phyloP scores from a whole-genome alignment of 495 filamentous ascomycete species.

The Staphylotrichum tortipilum region DNA sequence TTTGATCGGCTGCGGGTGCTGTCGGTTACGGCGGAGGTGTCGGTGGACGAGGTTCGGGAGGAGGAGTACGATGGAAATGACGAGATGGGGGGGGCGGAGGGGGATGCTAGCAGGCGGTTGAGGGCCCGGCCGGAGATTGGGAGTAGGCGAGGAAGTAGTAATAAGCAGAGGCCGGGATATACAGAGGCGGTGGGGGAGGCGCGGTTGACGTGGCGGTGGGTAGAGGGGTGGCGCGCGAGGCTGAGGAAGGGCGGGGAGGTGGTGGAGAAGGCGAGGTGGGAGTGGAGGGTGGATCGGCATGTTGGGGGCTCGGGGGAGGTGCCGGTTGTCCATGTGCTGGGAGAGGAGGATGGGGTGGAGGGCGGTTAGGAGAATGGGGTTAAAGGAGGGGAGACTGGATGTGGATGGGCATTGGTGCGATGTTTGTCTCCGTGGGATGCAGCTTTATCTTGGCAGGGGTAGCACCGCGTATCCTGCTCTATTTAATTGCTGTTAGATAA shows the following conservation, averaged over 20 bases:
- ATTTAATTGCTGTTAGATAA: no score
- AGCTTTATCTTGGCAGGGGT: no score
- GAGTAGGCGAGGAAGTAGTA: not conserved
- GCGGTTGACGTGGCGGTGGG: constrained; percentile 16
- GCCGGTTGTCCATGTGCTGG: constrained; percentile 1
- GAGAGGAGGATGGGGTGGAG: not conserved
- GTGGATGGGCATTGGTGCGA: no score
- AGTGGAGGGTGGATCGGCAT: constrained; percentile 10
- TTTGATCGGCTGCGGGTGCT: constrained; percentile 12
- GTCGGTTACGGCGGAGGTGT: constrained; percentile 3
- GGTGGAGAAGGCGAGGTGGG: constrained; percentile 15
- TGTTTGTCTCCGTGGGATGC: no score
- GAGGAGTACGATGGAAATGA: not conserved
- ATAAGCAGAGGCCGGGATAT: not conserved
- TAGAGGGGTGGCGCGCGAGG: constrained; percentile 19
- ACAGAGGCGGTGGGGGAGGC: constrained; percentile 2
- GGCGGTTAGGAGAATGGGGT: not conserved
- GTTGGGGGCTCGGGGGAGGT: not conserved
- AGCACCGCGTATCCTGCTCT: no score
- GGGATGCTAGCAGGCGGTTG: not conserved
- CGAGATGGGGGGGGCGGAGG: not conserved
- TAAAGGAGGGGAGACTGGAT: not conserved
- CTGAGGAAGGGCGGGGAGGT: constrained; percentile 10
- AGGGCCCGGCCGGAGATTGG: not conserved
- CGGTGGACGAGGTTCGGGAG: constrained; percentile 1